These are phyloP conservation scores for Crucibulum laeve DNA, from an alignment of 768 basidiomycete species.

Conservation along the genomic window DNA sequence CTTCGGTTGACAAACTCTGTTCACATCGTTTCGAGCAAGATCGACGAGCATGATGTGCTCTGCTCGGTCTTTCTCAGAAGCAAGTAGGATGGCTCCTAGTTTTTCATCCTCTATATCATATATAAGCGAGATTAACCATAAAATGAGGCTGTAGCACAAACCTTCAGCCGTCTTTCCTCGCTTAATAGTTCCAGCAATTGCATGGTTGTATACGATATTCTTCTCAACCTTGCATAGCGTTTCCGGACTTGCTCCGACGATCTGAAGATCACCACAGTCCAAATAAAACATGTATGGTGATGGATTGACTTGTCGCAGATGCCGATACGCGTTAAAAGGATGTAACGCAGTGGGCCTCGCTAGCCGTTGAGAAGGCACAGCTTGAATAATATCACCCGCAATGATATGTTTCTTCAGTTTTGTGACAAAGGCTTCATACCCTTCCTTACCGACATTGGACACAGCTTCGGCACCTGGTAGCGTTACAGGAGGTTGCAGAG, in stretches of 20 bases:
- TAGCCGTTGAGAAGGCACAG: slow-evolving; percentile 92
- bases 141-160: slow-evolving; percentile 25
- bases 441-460: slow-evolving; percentile 91
- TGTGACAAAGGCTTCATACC: slow-evolving; percentile 90
- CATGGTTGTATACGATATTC: slow-evolving; percentile 94
- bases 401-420: slow-evolving; percentile 91
- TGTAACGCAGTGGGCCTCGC: slow-evolving; percentile 82
- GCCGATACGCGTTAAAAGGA: slow-evolving; percentile 96
- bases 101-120: slow-evolving; percentile 74
- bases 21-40: slow-evolving; percentile 96
- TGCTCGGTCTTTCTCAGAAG: slow-evolving; percentile 92
- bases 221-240: slow-evolving; percentile 93
- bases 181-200: slow-evolving; percentile 92
- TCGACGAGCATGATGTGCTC: slow-evolving; percentile 99
- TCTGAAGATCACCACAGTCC: slow-evolving; percentile 87
- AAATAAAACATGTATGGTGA: slow-evolving; percentile 99
- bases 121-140: slow-evolving; percentile 8
- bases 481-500: slow-evolving; percentile 59
- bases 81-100: slow-evolving; percentile 67
- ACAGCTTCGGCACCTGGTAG: slow-evolving; percentile 65
- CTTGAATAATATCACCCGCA: slow-evolving; percentile 97
- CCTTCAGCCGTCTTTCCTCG: slow-evolving; percentile 85
- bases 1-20: slow-evolving; percentile 90
- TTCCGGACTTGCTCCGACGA: slow-evolving; percentile 98
- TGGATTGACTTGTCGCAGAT: slow-evolving; percentile 91